Percentiles rank a stretch among this genome's conserved stretches.
These are phyloP conservation scores for Polytrichum formosum DNA, from an alignment of 225 moss, liverwort and hornwort species.

Conservation along the genomic window DNA sequence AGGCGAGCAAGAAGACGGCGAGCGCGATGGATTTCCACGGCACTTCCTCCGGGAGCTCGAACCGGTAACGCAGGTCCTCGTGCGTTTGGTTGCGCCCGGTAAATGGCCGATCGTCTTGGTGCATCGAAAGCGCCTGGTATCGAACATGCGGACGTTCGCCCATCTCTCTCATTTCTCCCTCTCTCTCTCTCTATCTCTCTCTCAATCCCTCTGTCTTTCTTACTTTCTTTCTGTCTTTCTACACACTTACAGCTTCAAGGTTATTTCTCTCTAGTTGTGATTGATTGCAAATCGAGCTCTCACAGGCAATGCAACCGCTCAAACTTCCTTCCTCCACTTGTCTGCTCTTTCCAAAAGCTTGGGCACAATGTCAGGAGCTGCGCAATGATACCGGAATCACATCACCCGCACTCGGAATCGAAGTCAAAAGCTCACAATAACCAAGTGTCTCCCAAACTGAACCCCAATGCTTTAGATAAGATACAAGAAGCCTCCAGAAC, in stretches of 20 bases:
- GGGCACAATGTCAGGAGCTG: background rate
- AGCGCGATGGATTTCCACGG: slow-evolving; percentile 85
- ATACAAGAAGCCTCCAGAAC: no score
- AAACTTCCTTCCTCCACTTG: background rate
- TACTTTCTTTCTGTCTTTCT: background rate
- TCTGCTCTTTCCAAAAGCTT: background rate
- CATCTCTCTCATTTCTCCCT: slow-evolving; percentile 22
- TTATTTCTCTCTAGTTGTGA: background rate
- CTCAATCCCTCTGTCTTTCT: background rate
- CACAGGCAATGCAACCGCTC: background rate
- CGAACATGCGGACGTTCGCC: slow-evolving; percentile 57
- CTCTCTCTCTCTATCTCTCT: background rate
- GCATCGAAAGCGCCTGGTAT: slow-evolving; percentile 54
- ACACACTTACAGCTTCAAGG: background rate
- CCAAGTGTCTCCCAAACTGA: no score
- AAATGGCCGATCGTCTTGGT: slow-evolving; percentile 40
- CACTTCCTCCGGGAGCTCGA: slow-evolving; percentile 62
- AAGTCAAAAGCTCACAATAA: no score
- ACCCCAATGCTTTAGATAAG: no score
- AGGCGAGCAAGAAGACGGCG: slow-evolving; percentile 65
- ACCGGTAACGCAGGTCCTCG: slow-evolving; percentile 70
- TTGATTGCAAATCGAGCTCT: background rate
- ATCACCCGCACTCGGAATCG: no score
- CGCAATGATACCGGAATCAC: no score
- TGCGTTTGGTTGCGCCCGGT: slow-evolving; percentile 25